Evolutionary conservation across 2,329 filamentous ascomycete species (phyloP), one percentile per base, ranked within the genome.

Genomic region (Alternaria postmessia): DNA sequence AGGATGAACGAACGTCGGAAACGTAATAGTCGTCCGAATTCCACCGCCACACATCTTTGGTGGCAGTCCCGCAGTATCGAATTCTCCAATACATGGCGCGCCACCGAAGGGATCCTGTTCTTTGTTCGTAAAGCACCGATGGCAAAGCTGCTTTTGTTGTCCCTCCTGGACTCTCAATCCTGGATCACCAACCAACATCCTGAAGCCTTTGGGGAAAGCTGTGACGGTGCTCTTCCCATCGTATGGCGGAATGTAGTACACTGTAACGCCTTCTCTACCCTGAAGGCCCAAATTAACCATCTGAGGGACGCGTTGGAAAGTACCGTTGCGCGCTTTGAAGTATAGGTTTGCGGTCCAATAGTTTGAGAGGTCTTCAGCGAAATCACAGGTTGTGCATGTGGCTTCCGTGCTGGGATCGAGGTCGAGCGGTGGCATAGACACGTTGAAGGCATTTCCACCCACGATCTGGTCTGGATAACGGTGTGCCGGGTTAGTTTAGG

Each of bases 1-100:
- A 3, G 38, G 14, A 18, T 39, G 9, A n/a, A 53, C 51, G 5
- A 22, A 53, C 51, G 81, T 83, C 0, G 81, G 81, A 71, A 83
- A 84, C 5, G 79, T 78, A 53, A 83, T 80, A 63, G 82, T 83
- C 42, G 80, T 78, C 43, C 81, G 76, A 57, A 83, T 83, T 22
- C 81, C 81, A 32, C 81, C 81, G 9, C 67, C 69, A 34, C 71
- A 74, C 48, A 44, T 51, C 56, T 66, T 68, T 51, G 69, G 68
- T n/a, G 69, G 69, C 42, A 71, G 49, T 24, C 69, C 67, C 20
- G 57, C 62, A 2, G 70, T 74, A 41, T 74, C 71, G 5, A 51
- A 28, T 11, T 61, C 64, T 7, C 77, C 66, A 2, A 69, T 78
- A 66, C 79, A 81, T 28, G 80, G 70, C 18, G 81, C 80, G 24